These are phyloP conservation scores for Selaginella tamariscina DNA, from an alignment of 75 land plant species.

Conservation along the genomic window DNA sequence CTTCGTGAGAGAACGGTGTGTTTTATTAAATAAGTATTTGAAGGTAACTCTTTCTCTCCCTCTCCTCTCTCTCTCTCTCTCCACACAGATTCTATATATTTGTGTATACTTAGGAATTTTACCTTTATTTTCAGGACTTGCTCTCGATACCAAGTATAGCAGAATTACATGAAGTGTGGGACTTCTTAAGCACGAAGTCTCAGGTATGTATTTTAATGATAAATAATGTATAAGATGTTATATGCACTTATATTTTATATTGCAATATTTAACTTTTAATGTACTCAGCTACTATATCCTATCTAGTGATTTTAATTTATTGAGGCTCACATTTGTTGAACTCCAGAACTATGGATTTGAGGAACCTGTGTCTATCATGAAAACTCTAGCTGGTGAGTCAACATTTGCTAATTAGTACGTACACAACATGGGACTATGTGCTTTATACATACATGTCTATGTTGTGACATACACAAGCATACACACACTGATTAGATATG, in stretches of 20 bases:
- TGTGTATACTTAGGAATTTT: constrained; percentile 4
- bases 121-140: constrained; percentile 51
- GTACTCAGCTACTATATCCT: constrained; percentile 7
- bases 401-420: constrained; percentile 3
- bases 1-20: constrained; percentile 82
- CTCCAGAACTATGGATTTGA: constrained; percentile 82
- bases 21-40: constrained; percentile 82
- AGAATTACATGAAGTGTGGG: constrained; percentile 99
- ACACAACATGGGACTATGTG: not conserved
- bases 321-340: constrained; percentile 8
- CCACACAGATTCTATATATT: not conserved
- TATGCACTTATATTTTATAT: not conserved
- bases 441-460: not conserved
- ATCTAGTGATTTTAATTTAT: constrained; percentile 14
- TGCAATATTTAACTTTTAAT: too few species aligned
- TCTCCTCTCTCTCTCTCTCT: not conserved
- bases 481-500: not conserved
- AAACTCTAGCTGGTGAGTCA: constrained; percentile 65
- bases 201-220: constrained; percentile 37
- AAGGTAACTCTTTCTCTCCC: constrained; percentile 38
- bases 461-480: too few species aligned
- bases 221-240: not conserved
- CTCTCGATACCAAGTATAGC: constrained; percentile 92
- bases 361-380: constrained; percentile 81
- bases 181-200: constrained; percentile 72